Conservation (phyloP, 2,329 filamentous ascomycete species). For the Venturia asperata region DNA sequence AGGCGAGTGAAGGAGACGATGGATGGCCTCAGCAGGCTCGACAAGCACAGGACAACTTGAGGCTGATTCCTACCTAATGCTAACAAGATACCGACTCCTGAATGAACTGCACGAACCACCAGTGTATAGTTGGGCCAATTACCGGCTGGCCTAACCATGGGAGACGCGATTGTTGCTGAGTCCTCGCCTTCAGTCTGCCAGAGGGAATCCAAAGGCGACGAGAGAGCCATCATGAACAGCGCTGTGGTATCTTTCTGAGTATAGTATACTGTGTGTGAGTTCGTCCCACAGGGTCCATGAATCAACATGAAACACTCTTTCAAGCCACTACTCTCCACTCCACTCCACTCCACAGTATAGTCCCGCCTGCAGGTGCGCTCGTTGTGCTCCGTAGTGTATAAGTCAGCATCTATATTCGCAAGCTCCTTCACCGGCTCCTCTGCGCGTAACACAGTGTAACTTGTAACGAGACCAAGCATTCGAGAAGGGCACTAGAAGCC, state of each 20-base stretch:
- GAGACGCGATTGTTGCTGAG: not conserved
- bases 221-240: not conserved
- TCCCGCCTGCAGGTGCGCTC: too few species aligned
- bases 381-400: not conserved
- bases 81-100: not conserved
- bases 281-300: not conserved
- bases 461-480: not conserved
- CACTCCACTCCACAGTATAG: too few species aligned
- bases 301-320: not conserved
- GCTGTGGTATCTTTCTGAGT: not conserved
- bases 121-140: not conserved
- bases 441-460: not conserved
- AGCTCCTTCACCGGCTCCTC: not conserved
- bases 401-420: not conserved
- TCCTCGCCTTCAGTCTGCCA: not conserved
- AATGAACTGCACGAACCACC: not conserved
- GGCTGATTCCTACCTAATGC: not conserved
- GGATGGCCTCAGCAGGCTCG: not conserved
- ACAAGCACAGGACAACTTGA: not conserved
- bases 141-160: not conserved
- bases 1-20: not conserved
- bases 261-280: not conserved
- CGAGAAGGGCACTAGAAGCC: not conserved
- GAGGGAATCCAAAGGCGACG: not conserved
- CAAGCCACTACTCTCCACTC: not conserved